Base-by-base conservation (phyloP, 495 filamentous ascomycete genomes). In the Corynascus novoguineensis region DNA sequence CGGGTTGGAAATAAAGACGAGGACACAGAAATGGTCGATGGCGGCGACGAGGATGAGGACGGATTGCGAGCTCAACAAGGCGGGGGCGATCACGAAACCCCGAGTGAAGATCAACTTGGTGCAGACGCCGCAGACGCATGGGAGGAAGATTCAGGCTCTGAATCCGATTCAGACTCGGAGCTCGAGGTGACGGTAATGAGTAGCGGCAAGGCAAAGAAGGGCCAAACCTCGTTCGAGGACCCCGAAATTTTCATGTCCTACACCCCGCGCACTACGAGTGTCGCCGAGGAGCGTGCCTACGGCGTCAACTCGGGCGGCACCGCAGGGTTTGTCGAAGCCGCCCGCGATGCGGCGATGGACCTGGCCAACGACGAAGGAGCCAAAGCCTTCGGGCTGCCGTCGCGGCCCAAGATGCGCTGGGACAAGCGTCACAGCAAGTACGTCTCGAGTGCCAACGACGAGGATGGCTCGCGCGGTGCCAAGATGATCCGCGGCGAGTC, bases 381-480 rank as follows among this genome's bases (percentile, higher is more conserved):
- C 38, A 86, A 85, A 55, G 77, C 79, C 10, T 92, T 95, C 66
- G 90, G 78, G 38, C 83, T 88, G 63, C 83, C 88, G 1, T 81
- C 82, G 21, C 81, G 83, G 64, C 78, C 84, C 35, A 83, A 85
- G 45, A 82, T 93, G 83, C 83, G 92, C 53, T 98, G 93, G 93
- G 93, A 98, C 75, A 96, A 96, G 80, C 92, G 93, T 65, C 82
- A 85, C 63, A 92, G 87, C 73, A 97, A 97, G 73, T 98, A 97
- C 72, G 92, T 98, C 7, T 74, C 86, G 2, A 80, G 86, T 25
- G 84, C 83, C 58, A 96, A 97, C 77, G 93, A 97, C 71, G 89
- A 95, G 64, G 93, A 97, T 75, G 95, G 93, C 17, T 90, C 85
- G 47, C 87, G 87, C 69, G 90, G 90, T 48, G 75, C 75, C n/a